Base-by-base conservation (phyloP, 2,329 filamentous ascomycete species). In the Cordyceps cicadae region DNA sequence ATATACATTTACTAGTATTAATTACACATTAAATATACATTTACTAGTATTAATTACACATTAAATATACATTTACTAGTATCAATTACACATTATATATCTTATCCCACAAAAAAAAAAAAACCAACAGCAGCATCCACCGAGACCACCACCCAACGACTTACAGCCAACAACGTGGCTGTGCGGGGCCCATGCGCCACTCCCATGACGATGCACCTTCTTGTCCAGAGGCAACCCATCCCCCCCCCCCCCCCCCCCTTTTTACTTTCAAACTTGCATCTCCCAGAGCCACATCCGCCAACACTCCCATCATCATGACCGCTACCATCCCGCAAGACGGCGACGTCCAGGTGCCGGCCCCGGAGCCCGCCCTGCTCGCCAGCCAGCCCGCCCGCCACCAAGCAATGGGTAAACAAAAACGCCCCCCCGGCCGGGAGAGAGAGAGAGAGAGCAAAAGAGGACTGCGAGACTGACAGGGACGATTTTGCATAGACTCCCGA, bases 401-500 rank as follows among this genome's bases (percentile, higher is more conserved):
- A 34, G 58, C 29, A 9, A 60, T 60, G 58, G 41, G 58, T 60
- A 48, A 48, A 24, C 24, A 24, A 24, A n/a, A n/a, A n/a, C n/a
- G n/a, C n/a, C n/a, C n/a, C 24, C 24, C 24, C 24, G 24, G 24
- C 24, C 24, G 24, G 4, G 24, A 24, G 24, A 24, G 24, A 24
- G 24, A 3, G 24, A 24, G 24, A 24, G 24, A n/a, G 15, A n/a
- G 17, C 39, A 43, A 39, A 11, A 29, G 11, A 29, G 24, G 14
- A 21, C 14, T 17, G 11, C 17, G 8, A 29, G 7, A 26, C 54
- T 56, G 7, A 58, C 24, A 32, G 5, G 11, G 3, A 46, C 43
- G 39, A 49, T 5, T 8, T 8, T 29, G 7, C 29, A 1, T 9
- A 68, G 66, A 67, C 46, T 29, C 65, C 3, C 62, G 64, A 41